Evolutionary conservation across 106 monocot genomes (phyloP).

Genomic region (Hemerocallis citrina): DNA sequence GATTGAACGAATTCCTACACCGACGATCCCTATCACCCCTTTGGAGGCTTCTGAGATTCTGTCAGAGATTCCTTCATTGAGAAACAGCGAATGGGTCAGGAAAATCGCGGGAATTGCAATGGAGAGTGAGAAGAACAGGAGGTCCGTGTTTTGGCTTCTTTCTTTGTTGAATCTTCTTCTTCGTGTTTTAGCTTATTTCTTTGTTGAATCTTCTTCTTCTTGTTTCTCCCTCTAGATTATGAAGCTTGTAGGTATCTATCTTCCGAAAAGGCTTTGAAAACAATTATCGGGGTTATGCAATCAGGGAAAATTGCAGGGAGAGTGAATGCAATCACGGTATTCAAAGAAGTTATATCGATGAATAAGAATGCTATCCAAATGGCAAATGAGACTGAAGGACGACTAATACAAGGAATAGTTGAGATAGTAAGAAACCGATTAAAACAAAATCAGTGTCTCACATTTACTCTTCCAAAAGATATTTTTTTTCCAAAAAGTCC

Average conservation of each 20-base stretch:
- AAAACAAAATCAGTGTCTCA: too few relatives aligned
- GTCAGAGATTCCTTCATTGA: background rate
- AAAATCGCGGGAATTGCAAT: conserved; percentile 13
- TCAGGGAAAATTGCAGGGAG: conserved; percentile 23
- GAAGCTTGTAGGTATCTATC: conserved; percentile 17
- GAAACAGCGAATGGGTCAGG: conserved; percentile 11
- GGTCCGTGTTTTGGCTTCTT: conserved; percentile 8
- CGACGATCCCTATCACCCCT: conserved; percentile 21
- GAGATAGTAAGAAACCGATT: conserved; percentile 41
- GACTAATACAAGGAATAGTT: conserved; percentile 19
- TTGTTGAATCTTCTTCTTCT: conserved; percentile 46
- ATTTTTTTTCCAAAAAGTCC: too few relatives aligned
- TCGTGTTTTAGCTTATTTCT: too few relatives aligned
- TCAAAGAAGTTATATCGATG: conserved; percentile 30
- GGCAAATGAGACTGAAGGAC: conserved; percentile 15
- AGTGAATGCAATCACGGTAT: conserved; percentile 25
- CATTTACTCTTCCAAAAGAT: too few relatives aligned
- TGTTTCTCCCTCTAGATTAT: conserved; percentile 36
- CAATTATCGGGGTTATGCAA: conserved; percentile 26
- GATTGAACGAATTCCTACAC: conserved; percentile 50
- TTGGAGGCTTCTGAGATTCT: conserved; percentile 20
- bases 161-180: conserved; percentile 16
- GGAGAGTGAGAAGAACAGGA: conserved; percentile 41
- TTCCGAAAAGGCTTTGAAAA: conserved; percentile 23
- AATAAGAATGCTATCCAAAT: background rate